These are phyloP conservation scores for Globisporangium okanoganense DNA, from an alignment of 352 stramenopile genomes.

Conservation along the genomic window DNA sequence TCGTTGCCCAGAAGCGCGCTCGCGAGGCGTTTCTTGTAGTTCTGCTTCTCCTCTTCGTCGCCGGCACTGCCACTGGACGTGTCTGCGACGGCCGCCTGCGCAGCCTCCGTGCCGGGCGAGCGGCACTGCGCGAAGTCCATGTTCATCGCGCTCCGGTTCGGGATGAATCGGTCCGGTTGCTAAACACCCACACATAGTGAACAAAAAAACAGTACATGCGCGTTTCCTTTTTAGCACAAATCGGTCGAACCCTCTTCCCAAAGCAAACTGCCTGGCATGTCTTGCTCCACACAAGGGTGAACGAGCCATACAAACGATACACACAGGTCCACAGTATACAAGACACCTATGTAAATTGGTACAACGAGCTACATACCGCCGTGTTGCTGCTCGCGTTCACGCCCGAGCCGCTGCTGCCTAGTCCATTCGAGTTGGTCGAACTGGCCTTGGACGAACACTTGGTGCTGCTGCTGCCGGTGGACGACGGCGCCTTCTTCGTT, in stretches of 20 bases:
- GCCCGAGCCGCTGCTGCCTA: constrained; percentile 5
- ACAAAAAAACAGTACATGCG: background rate
- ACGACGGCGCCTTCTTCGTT: constrained; percentile 22
- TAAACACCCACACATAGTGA: constrained; percentile 14
- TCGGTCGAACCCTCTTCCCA: background rate
- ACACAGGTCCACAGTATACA: background rate
- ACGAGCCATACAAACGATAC: background rate
- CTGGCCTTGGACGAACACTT: constrained; percentile 9
- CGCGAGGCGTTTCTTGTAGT: constrained; percentile 81
- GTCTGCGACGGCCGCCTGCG: constrained; percentile 26
- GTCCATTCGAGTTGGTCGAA: constrained; percentile 5
- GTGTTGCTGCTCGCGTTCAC: constrained; percentile 24
- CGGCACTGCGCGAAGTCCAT: constrained; percentile 75
- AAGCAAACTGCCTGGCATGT: background rate
- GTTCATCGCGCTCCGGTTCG: constrained; percentile 85
- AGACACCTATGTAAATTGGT: background rate
- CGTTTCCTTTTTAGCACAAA: background rate
- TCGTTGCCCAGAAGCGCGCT: constrained; percentile 78
- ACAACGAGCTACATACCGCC: constrained; percentile 4
- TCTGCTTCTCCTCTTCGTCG: constrained; percentile 72
- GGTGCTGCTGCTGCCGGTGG: constrained; percentile 6
- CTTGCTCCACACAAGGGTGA: background rate
- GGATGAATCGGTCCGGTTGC: constrained; percentile 78
- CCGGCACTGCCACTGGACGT: constrained; percentile 8
- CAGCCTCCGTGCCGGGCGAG: constrained; percentile 48